phyloP scores from a whole-genome alignment of 306 rosid genomes.

The Quercus bicolor region DNA sequence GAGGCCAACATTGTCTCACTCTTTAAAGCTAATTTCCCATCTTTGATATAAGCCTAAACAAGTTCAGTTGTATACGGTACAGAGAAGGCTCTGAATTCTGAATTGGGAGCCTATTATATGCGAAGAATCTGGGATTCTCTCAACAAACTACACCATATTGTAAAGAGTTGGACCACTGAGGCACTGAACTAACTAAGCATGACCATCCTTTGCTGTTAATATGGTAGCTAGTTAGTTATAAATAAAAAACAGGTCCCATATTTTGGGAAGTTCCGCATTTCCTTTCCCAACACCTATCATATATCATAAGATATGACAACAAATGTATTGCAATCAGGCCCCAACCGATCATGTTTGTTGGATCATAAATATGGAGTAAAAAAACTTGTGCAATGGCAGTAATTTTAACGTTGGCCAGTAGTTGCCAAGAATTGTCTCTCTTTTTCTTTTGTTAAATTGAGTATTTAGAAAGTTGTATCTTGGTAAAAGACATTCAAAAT shows the following conservation, averaged over 20 bases:
- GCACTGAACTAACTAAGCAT: background rate
- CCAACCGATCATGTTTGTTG: constrained; percentile 9
- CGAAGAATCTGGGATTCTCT: background rate
- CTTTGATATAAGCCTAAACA: background rate
- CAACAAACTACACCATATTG: constrained; percentile 3
- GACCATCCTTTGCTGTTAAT: constrained; percentile 19
- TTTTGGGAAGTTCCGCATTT: constrained; percentile 1
- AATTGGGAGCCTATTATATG: background rate
- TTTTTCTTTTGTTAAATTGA: background rate
- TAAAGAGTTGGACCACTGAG: constrained; percentile 17
- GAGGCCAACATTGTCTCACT: background rate
- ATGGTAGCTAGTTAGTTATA: constrained; percentile 15
- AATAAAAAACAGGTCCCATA: background rate
- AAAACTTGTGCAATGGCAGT: background rate
- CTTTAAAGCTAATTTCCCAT: background rate
- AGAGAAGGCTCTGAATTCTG: background rate
- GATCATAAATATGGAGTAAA: background rate
- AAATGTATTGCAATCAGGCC: background rate
- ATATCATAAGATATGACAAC: background rate
- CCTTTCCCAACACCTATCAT: background rate
- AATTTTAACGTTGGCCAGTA: background rate
- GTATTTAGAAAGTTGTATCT: no score
- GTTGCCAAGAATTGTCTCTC: background rate
- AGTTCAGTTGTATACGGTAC: no score
- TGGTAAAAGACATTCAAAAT: no score